Percentiles rank a stretch among this genome's conserved stretches.
Evolutionary conservation across 129 eudicot species (phyloP).

Genomic region (Flaveria bidentis): DNA sequence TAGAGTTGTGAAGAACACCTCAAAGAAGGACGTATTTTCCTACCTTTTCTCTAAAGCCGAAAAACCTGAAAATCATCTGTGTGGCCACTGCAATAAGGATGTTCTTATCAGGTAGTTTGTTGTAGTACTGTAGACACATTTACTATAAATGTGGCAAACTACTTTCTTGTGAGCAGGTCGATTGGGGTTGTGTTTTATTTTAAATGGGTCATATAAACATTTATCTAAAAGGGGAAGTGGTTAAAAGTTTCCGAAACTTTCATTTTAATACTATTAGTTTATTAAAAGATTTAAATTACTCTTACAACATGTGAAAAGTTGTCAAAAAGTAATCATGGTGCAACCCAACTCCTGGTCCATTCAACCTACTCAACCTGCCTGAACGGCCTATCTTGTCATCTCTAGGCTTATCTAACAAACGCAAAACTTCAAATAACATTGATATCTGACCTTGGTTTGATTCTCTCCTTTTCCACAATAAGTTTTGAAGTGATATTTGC

Average conservation of each 20-base stretch:
- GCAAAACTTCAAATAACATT: not conserved
- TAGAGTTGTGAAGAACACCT: conserved; percentile 31
- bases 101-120: conserved; percentile 66
- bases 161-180: not conserved
- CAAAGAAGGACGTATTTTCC: conserved; percentile 52
- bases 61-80: conserved; percentile 50
- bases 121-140: not conserved
- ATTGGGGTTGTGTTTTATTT: conserved; percentile 13
- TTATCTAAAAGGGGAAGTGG: not conserved
- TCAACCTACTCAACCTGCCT: not conserved
- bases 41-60: conserved; percentile 85
- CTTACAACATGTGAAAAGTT: not conserved
- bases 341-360: not conserved
- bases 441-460: not conserved
- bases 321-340: not conserved
- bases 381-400: not conserved
- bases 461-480: not conserved
- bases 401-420: not conserved
- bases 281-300: not conserved
- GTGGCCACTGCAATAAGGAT: conserved; percentile 86
- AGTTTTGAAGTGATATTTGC: conserved; percentile 4
- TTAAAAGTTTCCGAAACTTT: not conserved
- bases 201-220: conserved; percentile 4
- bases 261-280: not conserved
- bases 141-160: not conserved